These are phyloP conservation scores for Calocybe cyanea DNA, from an alignment of 768 basidiomycete species.

Conservation along the genomic window DNA sequence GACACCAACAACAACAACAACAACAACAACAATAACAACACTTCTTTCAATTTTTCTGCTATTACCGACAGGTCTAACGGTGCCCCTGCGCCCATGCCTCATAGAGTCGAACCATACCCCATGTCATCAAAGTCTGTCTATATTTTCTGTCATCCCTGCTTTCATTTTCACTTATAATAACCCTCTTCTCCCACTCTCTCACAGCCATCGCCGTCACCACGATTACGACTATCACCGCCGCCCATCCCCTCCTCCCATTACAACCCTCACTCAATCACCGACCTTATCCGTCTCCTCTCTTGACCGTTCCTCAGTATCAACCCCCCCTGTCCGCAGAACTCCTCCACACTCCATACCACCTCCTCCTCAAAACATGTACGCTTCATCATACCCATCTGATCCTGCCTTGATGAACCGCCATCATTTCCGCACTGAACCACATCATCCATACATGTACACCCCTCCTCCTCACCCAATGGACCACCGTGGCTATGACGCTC, in stretches of 20 bases:
- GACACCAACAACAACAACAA: constrained; percentile 9
- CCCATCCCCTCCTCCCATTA: constrained; percentile 32
- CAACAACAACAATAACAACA: too few relatives aligned
- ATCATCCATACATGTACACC: constrained; percentile 32
- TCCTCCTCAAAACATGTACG: constrained; percentile 28
- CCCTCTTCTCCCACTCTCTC: neutral
- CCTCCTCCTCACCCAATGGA: constrained; percentile 23
- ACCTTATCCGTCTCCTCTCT: constrained; percentile 56
- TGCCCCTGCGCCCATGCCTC: constrained; percentile 39
- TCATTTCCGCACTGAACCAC: constrained; percentile 23
- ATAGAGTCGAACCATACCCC: constrained; percentile 36
- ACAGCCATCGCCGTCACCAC: constrained; percentile 30
- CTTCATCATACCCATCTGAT: constrained; percentile 33
- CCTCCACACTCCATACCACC: constrained; percentile 27
- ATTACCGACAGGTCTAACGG: constrained; percentile 16
- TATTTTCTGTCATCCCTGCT: constrained; percentile 1
- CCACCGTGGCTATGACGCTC: constrained; percentile 23
- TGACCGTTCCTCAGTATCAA: constrained; percentile 58
- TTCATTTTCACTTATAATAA: neutral
- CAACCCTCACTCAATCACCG: constrained; percentile 58
- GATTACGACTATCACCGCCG: constrained; percentile 27
- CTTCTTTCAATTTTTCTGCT: constrained; percentile 18
- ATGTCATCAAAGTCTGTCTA: constrained; percentile 28
- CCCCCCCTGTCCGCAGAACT: constrained; percentile 49
- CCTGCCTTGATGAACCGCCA: constrained; percentile 24